Base-by-base conservation (phyloP, 2,329 filamentous ascomycete genomes). In the Epichloe bromicola region DNA sequence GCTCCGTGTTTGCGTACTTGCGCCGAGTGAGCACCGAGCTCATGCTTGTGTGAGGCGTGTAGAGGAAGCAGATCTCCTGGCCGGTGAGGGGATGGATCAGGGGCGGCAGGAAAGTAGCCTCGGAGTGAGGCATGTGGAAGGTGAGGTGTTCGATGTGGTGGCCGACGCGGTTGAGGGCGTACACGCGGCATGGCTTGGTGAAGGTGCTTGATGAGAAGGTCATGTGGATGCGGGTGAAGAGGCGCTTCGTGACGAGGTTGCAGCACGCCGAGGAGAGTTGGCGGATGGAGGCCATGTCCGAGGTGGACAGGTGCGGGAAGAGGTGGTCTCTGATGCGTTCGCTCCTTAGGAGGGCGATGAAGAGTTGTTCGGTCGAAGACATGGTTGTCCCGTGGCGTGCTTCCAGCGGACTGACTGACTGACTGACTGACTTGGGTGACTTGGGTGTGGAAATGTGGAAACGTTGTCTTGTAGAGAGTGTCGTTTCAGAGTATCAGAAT, bases 31-130 rank as follows among this genome's bases (percentile, higher is more conserved):
- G 69, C 44, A 74, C 78, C 50, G 74, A 79, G 33, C 76, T 76
- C 63, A 79, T 78, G 40, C 81, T 81, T 3, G 79, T 80, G 61
- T 88, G 84, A 15, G 89, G 88, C 51, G 80, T 85, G 70, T 95
- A 95, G 46, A 89, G 71, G 66, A 94, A 95, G 59, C 74, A 79
- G 61, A 88, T 80, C 71, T 95, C 87, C 55, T 80, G 79, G 42
- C 88, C 88, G 10, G 82, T 88, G 55, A 75, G 65, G 3, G 86
- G 85, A 63, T 94, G 84, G 39, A 95, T 75, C 44, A 95, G 76
- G n/a, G 88, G 88, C 15, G 88, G 86, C 8, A 95, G 74, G 63
- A 90, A 90, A 41, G 86, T 93, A 49, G 86, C 79, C n/a, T 79
- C 70, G 5, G 80, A 81, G 67, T 94, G 88, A 30, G 86, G 78